phyloP scores from a whole-genome alignment of 148 eudicot genomes.

The Silene uniflora region DNA sequence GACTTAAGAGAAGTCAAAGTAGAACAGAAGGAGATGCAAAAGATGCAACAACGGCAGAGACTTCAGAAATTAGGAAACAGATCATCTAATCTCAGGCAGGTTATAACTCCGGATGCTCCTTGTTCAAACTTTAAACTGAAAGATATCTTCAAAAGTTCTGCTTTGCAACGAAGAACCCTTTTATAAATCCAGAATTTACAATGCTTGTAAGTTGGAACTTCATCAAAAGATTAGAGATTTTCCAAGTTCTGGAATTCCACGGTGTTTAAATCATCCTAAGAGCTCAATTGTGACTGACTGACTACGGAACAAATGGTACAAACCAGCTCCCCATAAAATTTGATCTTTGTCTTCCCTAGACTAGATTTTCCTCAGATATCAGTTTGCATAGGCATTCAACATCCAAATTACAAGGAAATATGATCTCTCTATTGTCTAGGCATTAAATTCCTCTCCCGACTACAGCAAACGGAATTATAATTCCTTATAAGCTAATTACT shows the following conservation, averaged over 20 bases:
- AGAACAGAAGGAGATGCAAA: neutral
- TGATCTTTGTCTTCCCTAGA: neutral
- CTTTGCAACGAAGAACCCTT: neutral
- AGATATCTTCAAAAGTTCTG: neutral
- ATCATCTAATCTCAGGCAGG: neutral
- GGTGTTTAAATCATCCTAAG: neutral
- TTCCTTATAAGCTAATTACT: neutral
- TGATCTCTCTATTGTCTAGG: constrained; percentile 2
- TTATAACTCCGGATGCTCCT: neutral
- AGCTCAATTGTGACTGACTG: neutral
- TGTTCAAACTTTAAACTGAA: neutral
- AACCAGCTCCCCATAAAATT: neutral
- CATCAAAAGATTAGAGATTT: neutral
- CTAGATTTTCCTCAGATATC: neutral
- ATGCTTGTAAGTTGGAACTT: too few relatives aligned
- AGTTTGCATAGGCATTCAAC: neutral
- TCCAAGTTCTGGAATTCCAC: neutral
- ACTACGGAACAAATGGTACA: neutral
- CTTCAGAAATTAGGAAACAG: neutral
- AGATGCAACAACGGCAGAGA: neutral
- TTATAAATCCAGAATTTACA: too few relatives aligned
- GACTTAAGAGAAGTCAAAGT: neutral
- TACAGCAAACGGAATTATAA: neutral
- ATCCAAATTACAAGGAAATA: neutral
- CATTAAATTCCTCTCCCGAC: neutral